Evolutionary conservation across 2,329 filamentous ascomycete species (phyloP).

Genomic region (Sphaerulina vaccinii): DNA sequence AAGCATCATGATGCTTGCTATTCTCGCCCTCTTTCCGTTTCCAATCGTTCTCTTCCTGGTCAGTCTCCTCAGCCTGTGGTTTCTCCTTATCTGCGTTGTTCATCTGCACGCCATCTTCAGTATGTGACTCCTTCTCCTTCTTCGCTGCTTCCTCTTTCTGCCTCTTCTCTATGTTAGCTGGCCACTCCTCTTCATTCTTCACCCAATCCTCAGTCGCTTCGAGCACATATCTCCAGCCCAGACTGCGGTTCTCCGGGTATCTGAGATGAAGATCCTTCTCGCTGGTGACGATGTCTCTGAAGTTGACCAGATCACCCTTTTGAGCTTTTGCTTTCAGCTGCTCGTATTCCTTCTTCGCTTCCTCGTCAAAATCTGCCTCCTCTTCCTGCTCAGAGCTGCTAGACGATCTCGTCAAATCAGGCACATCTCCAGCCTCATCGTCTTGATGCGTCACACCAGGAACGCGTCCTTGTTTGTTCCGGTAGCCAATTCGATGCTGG

Average conservation of each 20-base stretch:
- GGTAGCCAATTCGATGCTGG: constrained; percentile 14
- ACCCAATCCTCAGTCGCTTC: constrained; percentile 51
- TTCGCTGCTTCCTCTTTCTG: constrained; percentile 36
- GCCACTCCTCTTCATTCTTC: constrained; percentile 51
- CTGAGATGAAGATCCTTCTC: constrained; percentile 45
- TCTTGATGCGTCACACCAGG: constrained; percentile 11
- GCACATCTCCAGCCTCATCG: constrained; percentile 5
- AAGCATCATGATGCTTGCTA: constrained; percentile 41
- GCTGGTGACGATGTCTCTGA: constrained; percentile 39
- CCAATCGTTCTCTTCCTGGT: constrained; percentile 29
- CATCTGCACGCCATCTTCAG: constrained; percentile 14
- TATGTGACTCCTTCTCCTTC: constrained; percentile 31
- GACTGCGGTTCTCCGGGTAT: constrained; percentile 45
- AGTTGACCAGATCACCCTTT: constrained; percentile 41
- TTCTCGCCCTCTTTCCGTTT: constrained; percentile 36
- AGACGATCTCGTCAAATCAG: constrained; percentile 3
- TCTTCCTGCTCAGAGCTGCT: constrained; percentile 4
- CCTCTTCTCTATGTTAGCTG: constrained; percentile 45
- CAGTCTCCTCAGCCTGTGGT: constrained; percentile 8
- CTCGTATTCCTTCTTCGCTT: constrained; percentile 30
- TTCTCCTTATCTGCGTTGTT: constrained; percentile 16
- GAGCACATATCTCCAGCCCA: constrained; percentile 53
- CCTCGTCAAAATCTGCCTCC: constrained; percentile 28
- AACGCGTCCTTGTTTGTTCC: constrained; percentile 7
- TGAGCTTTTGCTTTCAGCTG: constrained; percentile 32